Evolutionary conservation across 192 early-diverging fungal species (phyloP).

Genomic region (Linnemannia zychae): DNA sequence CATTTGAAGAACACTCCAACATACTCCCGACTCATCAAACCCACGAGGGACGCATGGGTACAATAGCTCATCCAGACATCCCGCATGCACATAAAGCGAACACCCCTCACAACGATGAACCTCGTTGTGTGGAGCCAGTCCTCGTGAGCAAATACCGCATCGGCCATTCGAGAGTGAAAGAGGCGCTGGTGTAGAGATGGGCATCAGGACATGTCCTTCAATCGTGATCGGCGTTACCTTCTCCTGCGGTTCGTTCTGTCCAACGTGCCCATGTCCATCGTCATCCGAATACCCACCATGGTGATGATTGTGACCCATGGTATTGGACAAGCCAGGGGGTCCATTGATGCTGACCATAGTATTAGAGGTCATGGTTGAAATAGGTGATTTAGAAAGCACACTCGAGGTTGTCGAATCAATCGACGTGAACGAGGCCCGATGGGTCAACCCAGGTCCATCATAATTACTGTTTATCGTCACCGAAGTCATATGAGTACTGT

Average conservation of each 20-base stretch:
- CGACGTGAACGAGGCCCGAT: slow-evolving; percentile 35
- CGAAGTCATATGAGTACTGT: slow-evolving; percentile 1
- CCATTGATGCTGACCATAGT: slow-evolving; percentile 54
- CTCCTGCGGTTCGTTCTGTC: slow-evolving; percentile 2
- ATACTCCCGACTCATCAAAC: slow-evolving; percentile 80
- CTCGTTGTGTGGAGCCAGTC: slow-evolving; percentile 18
- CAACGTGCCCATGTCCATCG: background rate
- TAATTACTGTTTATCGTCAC: background rate
- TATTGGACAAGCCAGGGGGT: slow-evolving; percentile 2
- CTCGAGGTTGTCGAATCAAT: slow-evolving; percentile 45
- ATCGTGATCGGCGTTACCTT: slow-evolving; percentile 5
- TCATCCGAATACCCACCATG: slow-evolving; percentile 3
- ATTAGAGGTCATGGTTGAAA: slow-evolving; percentile 42
- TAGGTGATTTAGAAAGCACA: slow-evolving; percentile 18
- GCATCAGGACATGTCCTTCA: slow-evolving; percentile 36
- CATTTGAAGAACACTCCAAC: slow-evolving; percentile 75
- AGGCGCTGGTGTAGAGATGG: slow-evolving; percentile 18
- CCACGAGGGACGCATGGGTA: slow-evolving; percentile 69
- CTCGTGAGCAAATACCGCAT: slow-evolving; percentile 43
- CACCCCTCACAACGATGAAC: slow-evolving; percentile 57
- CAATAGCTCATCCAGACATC: slow-evolving; percentile 63
- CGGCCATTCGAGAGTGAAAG: slow-evolving; percentile 16
- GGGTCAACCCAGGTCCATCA: slow-evolving; percentile 11
- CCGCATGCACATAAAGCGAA: slow-evolving; percentile 62
- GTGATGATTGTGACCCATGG: background rate